phyloP scores from a whole-genome alignment of 2,329 filamentous ascomycete species.

The Pseudogymnoascus sp. region DNA sequence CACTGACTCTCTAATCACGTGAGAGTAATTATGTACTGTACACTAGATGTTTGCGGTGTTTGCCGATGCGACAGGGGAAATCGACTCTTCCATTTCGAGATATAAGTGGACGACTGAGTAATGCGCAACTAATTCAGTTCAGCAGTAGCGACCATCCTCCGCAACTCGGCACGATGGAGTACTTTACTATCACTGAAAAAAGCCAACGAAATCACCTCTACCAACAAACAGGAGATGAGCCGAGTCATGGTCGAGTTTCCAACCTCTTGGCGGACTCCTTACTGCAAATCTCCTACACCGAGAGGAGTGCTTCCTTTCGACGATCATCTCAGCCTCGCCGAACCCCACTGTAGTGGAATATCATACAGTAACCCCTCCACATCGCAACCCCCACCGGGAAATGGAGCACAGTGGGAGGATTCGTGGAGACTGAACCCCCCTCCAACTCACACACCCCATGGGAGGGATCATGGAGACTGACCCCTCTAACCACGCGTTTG shows the following conservation, averaged over 20 bases:
- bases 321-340: conserved; percentile 3
- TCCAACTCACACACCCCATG: not conserved
- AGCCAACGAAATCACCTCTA: not conserved
- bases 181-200: not conserved
- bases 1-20: not conserved
- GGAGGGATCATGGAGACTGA: not conserved
- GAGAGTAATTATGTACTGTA: not conserved
- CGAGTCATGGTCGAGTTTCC: conserved; percentile 6
- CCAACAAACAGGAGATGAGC: not conserved
- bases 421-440: not conserved
- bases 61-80: conserved; percentile 1
- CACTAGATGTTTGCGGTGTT: not conserved
- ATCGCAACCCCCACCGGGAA: not conserved
- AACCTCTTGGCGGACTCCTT: not conserved
- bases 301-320: not conserved
- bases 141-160: not conserved
- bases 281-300: not conserved
- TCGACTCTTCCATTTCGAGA: not conserved
- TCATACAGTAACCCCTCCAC: not conserved
- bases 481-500: not conserved
- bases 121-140: not conserved
- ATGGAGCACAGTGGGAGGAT: not conserved
- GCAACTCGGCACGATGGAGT: not conserved
- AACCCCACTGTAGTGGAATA: not conserved
- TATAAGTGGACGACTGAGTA: not conserved